Evolutionary conservation across 371 early-diverging fungal species (phyloP), one percentile per base, ranked within the genome.

Genomic region (Haplosporangium sp.): DNA sequence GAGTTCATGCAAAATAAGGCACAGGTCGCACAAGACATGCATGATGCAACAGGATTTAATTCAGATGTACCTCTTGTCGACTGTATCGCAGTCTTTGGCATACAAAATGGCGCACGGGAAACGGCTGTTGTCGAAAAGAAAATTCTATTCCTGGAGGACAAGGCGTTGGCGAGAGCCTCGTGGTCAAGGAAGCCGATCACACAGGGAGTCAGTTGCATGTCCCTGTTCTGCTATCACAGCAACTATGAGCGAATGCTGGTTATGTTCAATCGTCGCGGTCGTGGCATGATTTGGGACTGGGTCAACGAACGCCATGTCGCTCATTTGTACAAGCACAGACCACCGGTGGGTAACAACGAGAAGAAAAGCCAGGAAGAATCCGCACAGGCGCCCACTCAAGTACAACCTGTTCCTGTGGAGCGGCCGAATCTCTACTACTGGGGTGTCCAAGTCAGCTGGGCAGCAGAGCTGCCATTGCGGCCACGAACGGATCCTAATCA

Each of bases 271-370:
- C 13, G 61, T 20, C 58, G 61, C 10, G 79, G 79, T 0, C 42
- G 72, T 2, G 67, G 79, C 1, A 62, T 71, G 60, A 68, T 77
- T 4, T 77, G 79, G 79, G 79, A 77, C 46, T 71, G 67, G 67
- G 57, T 77, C 2, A 55, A 68, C 9, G 77, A 71, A 42, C 37
- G 16, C 12, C 72, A 67, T 18, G 54, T 77, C 10, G 64, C 65
- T 0, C 68, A 71, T 37, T 54, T 77, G 0, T 60, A 61, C 23
- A 59, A 70, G 63, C 62, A 29, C 29, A 29, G 4, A 29, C 29
- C 29, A 29, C 29, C 29, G 29, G 29, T 29, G 29, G 29, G 4
- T 29, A 29, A 4, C 29, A 4, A 29, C 29, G 4, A 29, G 29
- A 29, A 29, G 29, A 29, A 29, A 4, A 29, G 4, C 4, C 29